Evolutionary conservation across 2,329 filamentous ascomycete species (phyloP), one percentile per base, ranked within the genome.

Genomic region (Hymenoscyphus scutula): DNA sequence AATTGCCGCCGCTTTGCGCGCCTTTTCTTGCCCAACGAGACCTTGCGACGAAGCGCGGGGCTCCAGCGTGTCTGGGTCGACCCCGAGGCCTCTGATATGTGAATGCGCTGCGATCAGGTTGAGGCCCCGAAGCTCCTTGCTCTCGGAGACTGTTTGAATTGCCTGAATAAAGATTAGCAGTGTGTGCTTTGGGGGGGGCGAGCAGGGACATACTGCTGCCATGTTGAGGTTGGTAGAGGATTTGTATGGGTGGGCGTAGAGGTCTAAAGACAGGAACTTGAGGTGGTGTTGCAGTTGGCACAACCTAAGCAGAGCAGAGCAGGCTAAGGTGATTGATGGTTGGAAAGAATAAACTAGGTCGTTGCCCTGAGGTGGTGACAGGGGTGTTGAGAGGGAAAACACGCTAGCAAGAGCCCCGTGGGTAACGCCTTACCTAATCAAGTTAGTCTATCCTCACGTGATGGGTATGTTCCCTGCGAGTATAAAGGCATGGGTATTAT

Each of bases 21-120:
- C 95, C 81, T 97, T 97, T 74, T 96, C 89, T 79, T 99, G 95
- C 54, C 95, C 95, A 8, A 99, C 94, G 5, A 99, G 86, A 38
- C 95, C 95, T 77, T 99, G 95, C 15, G 94, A 96, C 56, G 89
- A 84, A 30, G 85, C 78, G 64, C 94, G 88, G 23, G 95, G 93
- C 73, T 97, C 93, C 68, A 99, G 83, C 6, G 92, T 95, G 74
- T 96, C 92, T 63, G 87, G 81, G 81, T 98, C 93, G 71, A 99
- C 92, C 68, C 95, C 95, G 34, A 99, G 86, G 56, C 95, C 95
- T 73, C 93, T 90, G 74, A 99, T 97, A 78, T 99, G 95, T 62
- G 95, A 99, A 81, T 99, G 95, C 64, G 95, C 94, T 65, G 95
- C 95, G 77, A 99, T 96, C 78, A 99, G 89, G 79, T 97, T 98